These are phyloP conservation scores for Asparagopsis taxiformis DNA, from an alignment of 31 red algal species.

Conservation along the genomic window DNA sequence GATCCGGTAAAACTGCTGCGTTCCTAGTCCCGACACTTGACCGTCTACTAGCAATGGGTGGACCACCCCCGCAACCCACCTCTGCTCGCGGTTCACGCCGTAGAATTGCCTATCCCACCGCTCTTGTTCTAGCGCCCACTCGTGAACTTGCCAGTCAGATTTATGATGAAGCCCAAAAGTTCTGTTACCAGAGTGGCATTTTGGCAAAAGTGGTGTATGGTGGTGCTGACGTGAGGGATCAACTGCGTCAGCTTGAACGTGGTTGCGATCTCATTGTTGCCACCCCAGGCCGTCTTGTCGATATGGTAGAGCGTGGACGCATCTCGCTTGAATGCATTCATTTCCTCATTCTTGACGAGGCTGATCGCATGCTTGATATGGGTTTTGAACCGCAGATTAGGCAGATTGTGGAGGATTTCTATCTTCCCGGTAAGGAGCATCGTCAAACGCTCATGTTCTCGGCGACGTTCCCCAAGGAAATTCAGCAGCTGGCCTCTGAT, in stretches of 20 bases:
- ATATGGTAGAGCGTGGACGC: slow-evolving; percentile 91
- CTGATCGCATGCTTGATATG: slow-evolving; percentile 99
- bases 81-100: slow-evolving; percentile 22
- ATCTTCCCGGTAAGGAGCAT: slow-evolving; percentile 75
- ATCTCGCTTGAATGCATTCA: slow-evolving; percentile 77
- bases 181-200: slow-evolving; percentile 89
- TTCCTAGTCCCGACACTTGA: slow-evolving; percentile 91
- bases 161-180: slow-evolving; percentile 92
- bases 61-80: slow-evolving; percentile 60
- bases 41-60: slow-evolving; percentile 84
- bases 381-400: slow-evolving; percentile 99
- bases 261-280: slow-evolving; percentile 97
- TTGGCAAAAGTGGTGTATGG: slow-evolving; percentile 62
- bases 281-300: slow-evolving; percentile 96
- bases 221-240: slow-evolving; percentile 93
- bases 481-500: slow-evolving; percentile 94
- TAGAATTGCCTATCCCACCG: slow-evolving; percentile 70
- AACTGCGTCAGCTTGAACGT: slow-evolving; percentile 83
- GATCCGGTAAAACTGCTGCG: too few relatives aligned
- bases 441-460: slow-evolving; percentile 98
- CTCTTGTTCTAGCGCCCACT: slow-evolving; percentile 92
- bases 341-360: slow-evolving; percentile 97
- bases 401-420: slow-evolving; percentile 88
- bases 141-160: slow-evolving; percentile 97
- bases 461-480: slow-evolving; percentile 96